Evolutionary conservation across 2,329 filamentous ascomycete species (phyloP).

Genomic region (Magnaporthiopsis poae): DNA sequence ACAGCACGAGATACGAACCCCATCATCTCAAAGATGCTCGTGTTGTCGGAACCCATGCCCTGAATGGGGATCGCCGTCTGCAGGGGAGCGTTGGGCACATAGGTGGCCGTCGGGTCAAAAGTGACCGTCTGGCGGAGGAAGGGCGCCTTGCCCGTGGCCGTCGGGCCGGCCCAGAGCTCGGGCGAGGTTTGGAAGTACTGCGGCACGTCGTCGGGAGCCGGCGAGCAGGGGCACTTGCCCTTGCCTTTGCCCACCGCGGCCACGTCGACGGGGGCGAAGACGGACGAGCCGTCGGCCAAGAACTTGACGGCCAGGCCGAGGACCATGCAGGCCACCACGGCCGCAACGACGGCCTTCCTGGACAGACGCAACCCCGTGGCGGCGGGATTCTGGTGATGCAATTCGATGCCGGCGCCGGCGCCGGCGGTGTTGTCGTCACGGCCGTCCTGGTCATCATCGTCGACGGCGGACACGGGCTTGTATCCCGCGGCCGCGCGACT

Average conservation of each 20-base stretch:
- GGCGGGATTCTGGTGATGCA: not conserved
- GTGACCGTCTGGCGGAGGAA: conserved; percentile 64
- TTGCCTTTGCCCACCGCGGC: not conserved
- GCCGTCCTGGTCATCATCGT: conserved; percentile 3
- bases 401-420: not conserved
- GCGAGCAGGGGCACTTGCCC: conserved; percentile 22
- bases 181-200: conserved; percentile 56
- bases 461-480: conserved; percentile 12
- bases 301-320: conserved; percentile 18
- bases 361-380: not conserved
- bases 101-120: conserved; percentile 54
- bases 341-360: conserved; percentile 13
- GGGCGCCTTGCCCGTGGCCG: conserved; percentile 57
- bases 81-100: conserved; percentile 58
- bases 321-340: conserved; percentile 15
- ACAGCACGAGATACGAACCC: conserved; percentile 28
- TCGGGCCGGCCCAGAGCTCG: conserved; percentile 54
- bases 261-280: conserved; percentile 6
- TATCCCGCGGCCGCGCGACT: conserved; percentile 12
- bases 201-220: conserved; percentile 32
- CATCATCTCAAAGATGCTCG: conserved; percentile 62
- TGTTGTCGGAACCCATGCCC: conserved; percentile 44
- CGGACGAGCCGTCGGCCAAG: conserved; percentile 13
- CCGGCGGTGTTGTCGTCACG: not conserved
- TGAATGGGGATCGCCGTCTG: conserved; percentile 61